A percentile compares a stretch with the other conserved stretches of the same genome.
Conservation (phyloP, 805 yeast genomes). For the Starmerella apis region DNA sequence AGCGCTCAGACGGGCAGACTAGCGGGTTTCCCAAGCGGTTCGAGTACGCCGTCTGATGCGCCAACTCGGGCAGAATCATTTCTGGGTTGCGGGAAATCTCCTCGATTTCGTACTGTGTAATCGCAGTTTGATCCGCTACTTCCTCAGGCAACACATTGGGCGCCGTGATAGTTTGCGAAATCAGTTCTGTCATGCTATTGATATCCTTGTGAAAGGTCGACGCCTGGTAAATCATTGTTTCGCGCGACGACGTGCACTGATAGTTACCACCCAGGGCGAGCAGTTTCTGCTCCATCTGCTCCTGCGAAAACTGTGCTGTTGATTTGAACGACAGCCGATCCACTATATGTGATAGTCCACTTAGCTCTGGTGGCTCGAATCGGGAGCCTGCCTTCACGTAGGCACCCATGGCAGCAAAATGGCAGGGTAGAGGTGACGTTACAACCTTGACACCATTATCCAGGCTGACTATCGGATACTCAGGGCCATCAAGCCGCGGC, state of each 20-base stretch:
- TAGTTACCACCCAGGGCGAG: conserved; percentile 86
- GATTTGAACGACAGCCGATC: conserved; percentile 67
- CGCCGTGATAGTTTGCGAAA: conserved; percentile 64
- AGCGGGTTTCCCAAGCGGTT: conserved; percentile 79
- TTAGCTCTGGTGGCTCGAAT: conserved; percentile 49
- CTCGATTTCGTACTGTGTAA: conserved; percentile 70
- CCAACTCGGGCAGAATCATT: conserved; percentile 74
- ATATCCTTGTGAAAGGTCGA: conserved; percentile 82
- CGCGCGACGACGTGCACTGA: conserved; percentile 87
- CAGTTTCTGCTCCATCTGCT: conserved; percentile 61
- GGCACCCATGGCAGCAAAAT: conserved; percentile 81
- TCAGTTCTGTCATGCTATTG: conserved; percentile 61
- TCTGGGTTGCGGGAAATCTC: conserved; percentile 81
- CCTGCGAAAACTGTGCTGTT: conserved; percentile 37
- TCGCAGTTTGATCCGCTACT: conserved; percentile 56
- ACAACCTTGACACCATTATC: conserved; percentile 73
- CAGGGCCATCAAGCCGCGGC: background rate
- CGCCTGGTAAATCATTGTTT: conserved; percentile 86
- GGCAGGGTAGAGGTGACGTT: conserved; percentile 78
- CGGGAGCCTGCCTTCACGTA: conserved; percentile 88
- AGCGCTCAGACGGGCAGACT: conserved; percentile 62
- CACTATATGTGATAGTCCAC: conserved; percentile 72
- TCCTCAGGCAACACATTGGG: conserved; percentile 65
- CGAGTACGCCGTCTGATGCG: conserved; percentile 72
- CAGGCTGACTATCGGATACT: conserved; percentile 34